Conservation (phyloP, 1,139 yeast species). For the Candida sp. region DNA sequence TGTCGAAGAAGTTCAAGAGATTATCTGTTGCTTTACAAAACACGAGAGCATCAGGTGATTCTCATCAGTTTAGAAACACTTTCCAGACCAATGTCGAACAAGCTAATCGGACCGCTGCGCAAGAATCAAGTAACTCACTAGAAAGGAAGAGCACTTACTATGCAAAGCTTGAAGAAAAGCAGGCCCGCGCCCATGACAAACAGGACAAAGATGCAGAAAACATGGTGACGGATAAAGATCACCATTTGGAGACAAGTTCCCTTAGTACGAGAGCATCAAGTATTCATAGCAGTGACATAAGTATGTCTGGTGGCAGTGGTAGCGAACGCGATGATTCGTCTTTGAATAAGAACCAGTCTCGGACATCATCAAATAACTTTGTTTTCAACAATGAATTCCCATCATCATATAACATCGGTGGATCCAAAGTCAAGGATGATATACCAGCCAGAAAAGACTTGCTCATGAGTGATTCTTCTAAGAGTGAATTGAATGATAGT, state of each 20-base stretch:
- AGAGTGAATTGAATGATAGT: conserved; percentile 16
- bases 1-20: conserved; percentile 43
- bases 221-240: conserved; percentile 4
- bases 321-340: not conserved
- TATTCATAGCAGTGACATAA: conserved; percentile 5
- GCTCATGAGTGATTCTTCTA: conserved; percentile 17
- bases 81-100: conserved; percentile 42
- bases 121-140: not conserved
- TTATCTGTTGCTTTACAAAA: conserved; percentile 44
- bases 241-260: conserved; percentile 14
- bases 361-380: conserved; percentile 9
- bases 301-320: conserved; percentile 1
- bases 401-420: conserved; percentile 20
- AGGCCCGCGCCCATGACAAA: not conserved
- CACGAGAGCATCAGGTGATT: conserved; percentile 41
- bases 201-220: conserved; percentile 4
- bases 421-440: conserved; percentile 24
- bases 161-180: conserved; percentile 26
- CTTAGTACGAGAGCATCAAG: conserved; percentile 13
- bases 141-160: conserved; percentile 34
- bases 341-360: not conserved
- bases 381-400: conserved; percentile 8
- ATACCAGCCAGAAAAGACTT: conserved; percentile 39
- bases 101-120: conserved; percentile 11
- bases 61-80: conserved; percentile 42